Conservation (phyloP, 1,284 basidiomycete genomes). For the Irpex sp. region DNA sequence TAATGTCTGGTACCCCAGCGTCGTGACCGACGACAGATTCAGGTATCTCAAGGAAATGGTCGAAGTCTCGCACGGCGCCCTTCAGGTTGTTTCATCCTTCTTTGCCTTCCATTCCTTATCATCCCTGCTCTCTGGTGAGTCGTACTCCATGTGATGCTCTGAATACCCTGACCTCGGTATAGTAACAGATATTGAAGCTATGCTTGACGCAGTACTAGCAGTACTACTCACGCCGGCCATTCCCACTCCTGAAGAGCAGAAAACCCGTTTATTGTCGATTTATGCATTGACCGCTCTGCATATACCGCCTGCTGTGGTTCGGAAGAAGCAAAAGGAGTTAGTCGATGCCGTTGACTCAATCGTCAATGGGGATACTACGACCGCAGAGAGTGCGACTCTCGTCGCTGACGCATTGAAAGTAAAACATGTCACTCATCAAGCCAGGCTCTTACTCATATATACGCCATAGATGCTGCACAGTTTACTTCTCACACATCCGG, state of each 20-base stretch:
- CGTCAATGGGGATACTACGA: not conserved
- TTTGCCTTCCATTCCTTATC: not conserved
- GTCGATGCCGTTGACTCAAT: not conserved
- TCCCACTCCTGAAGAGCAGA: not conserved
- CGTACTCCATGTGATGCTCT: not conserved
- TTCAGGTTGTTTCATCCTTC: not conserved
- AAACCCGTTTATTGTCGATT: slow-evolving; percentile 37
- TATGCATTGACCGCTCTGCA: slow-evolving; percentile 45
- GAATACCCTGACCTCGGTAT: not conserved
- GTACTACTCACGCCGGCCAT: not conserved
- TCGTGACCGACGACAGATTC: not conserved
- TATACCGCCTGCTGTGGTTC: slow-evolving; percentile 35
- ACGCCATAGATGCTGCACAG: slow-evolving; percentile 33
- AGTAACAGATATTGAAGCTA: not conserved
- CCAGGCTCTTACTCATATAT: not conserved
- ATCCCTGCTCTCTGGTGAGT: not conserved
- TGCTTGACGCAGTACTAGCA: not conserved
- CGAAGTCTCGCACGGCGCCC: not conserved
- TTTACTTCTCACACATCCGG: slow-evolving; percentile 29
- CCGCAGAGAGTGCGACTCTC: not conserved
- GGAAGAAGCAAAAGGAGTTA: slow-evolving; percentile 16
- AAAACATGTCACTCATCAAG: slow-evolving; percentile 17
- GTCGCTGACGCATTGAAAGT: slow-evolving; percentile 1
- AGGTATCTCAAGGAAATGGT: not conserved
- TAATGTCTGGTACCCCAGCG: not conserved